A percentile compares a stretch with the other conserved stretches of the same genome.
Evolutionary conservation across 2,329 filamentous ascomycete genomes (phyloP).

Genomic region (Cladobotryum mycophilum): DNA sequence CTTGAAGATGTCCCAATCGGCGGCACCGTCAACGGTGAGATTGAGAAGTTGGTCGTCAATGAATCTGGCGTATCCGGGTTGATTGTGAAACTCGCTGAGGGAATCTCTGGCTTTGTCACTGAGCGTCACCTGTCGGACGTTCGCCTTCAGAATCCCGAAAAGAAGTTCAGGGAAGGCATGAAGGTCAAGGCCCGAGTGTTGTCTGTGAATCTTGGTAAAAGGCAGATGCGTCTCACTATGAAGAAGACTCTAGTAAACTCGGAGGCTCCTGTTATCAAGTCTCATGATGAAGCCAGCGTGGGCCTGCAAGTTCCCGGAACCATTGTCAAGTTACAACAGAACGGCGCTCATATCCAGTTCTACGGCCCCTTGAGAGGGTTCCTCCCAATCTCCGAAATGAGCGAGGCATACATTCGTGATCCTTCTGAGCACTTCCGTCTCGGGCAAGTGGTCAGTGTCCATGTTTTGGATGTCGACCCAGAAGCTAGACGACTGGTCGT

Average conservation of each 20-base stretch:
- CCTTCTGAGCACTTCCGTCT: constrained; percentile 81
- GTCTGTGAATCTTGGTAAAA: constrained; percentile 68
- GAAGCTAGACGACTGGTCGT: constrained; percentile 69
- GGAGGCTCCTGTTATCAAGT: constrained; percentile 70
- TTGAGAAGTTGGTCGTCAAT: constrained; percentile 79
- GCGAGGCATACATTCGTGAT: constrained; percentile 88
- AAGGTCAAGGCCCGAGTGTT: constrained; percentile 80
- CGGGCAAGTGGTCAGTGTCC: constrained; percentile 87
- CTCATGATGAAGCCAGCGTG: constrained; percentile 65
- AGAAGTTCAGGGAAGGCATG: constrained; percentile 86
- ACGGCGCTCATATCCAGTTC: constrained; percentile 87
- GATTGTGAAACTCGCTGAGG: constrained; percentile 76
- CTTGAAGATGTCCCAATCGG: constrained; percentile 84
- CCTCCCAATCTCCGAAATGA: constrained; percentile 93
- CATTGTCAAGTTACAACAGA: constrained; percentile 70
- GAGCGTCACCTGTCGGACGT: constrained; percentile 86
- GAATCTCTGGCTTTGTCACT: constrained; percentile 81
- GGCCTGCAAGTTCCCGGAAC: constrained; percentile 81
- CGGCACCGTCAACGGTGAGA: constrained; percentile 69
- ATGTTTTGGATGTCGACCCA: constrained; percentile 73
- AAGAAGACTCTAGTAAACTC: constrained; percentile 95
- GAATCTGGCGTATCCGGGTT: constrained; percentile 73
- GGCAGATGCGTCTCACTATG: constrained; percentile 77
- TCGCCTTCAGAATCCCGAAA: constrained; percentile 83
- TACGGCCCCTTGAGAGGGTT: constrained; percentile 80